Conservation (phyloP, 2,329 filamentous ascomycete species). For the Arthrobotrys megalospora region DNA sequence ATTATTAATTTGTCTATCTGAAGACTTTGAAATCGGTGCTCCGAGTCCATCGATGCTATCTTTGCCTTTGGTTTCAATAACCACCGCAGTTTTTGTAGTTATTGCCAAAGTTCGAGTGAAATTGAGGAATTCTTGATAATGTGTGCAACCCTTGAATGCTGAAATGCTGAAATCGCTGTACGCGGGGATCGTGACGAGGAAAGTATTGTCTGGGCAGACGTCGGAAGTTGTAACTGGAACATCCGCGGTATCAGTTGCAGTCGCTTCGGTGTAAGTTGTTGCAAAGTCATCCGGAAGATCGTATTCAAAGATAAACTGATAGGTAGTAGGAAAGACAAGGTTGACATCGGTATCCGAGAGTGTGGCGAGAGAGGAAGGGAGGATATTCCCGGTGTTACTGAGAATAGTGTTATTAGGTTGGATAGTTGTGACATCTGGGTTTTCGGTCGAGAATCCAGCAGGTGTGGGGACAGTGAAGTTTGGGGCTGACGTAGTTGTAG, state of each 20-base stretch:
- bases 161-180: slow-evolving; percentile 1
- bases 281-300: slow-evolving; percentile 19
- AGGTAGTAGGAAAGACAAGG: slow-evolving; percentile 13
- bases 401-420: slow-evolving; percentile 45
- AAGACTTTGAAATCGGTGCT: neutral
- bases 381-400: slow-evolving; percentile 37
- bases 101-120: slow-evolving; percentile 30
- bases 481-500: neutral
- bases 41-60: slow-evolving; percentile 7
- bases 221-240: neutral
- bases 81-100: slow-evolving; percentile 50
- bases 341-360: neutral
- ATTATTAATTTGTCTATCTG: neutral
- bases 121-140: slow-evolving; percentile 14
- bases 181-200: slow-evolving; percentile 34
- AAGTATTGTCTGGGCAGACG: slow-evolving; percentile 38
- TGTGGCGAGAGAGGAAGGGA: slow-evolving; percentile 36
- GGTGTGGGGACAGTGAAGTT: neutral
- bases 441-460: slow-evolving; percentile 12
- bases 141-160: slow-evolving; percentile 21
- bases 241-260: neutral
- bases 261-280: neutral
- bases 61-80: slow-evolving; percentile 47
- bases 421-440: slow-evolving; percentile 35
- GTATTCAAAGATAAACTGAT: slow-evolving; percentile 46